Percentiles rank a stretch among this genome's conserved stretches.
phyloP scores from a whole-genome alignment of 164 flowering plant species.

The Stephania japonica region DNA sequence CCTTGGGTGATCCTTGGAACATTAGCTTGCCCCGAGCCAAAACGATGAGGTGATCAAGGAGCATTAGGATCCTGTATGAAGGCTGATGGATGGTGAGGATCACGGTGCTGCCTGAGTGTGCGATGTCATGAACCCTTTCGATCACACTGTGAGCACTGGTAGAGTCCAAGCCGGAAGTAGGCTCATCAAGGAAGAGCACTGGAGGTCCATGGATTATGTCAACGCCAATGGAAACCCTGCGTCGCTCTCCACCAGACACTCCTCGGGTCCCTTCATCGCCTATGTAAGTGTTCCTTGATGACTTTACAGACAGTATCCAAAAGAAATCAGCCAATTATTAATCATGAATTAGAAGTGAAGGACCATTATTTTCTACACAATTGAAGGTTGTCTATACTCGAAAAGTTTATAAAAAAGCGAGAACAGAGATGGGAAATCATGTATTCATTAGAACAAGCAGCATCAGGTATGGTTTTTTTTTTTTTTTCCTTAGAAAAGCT shows the following conservation, averaged over 20 bases:
- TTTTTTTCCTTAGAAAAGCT: too few species aligned
- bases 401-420: too few species aligned
- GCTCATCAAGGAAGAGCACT: constrained; percentile 65
- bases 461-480: too few species aligned
- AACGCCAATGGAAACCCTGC: constrained; percentile 66
- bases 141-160: constrained; percentile 70
- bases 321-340: not conserved
- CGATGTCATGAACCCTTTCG: constrained; percentile 59
- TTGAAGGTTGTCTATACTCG: too few species aligned
- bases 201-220: constrained; percentile 73
- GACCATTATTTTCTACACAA: not conserved
- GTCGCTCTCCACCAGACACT: constrained; percentile 71
- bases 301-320: constrained; percentile 17
- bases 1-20: constrained; percentile 64
- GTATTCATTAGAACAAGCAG: too few species aligned
- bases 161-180: constrained; percentile 73
- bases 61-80: constrained; percentile 44
- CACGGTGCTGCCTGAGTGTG: constrained; percentile 65
- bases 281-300: constrained; percentile 59
- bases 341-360: not conserved
- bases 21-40: constrained; percentile 64
- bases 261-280: constrained; percentile 74
- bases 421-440: too few species aligned
- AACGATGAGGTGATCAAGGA: constrained; percentile 60
- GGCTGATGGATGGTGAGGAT: constrained; percentile 79